Evolutionary conservation across 345 rosid genomes (phyloP).

Genomic region (Balakata baccata): DNA sequence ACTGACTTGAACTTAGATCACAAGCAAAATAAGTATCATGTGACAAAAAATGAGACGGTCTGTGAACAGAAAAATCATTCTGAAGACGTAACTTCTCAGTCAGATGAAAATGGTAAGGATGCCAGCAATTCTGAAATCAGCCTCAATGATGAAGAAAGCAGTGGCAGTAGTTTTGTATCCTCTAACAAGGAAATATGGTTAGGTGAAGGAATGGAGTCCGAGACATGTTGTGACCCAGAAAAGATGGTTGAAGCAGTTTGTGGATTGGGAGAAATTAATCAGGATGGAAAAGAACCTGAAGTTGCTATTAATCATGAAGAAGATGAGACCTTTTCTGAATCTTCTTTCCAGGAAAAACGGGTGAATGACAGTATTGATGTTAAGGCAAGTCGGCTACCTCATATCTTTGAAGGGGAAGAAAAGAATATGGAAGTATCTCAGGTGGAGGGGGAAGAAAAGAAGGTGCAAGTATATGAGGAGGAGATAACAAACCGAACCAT

Average conservation of each 20-base stretch:
- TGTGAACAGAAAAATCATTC: conserved; percentile 32
- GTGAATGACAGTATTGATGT: conserved; percentile 19
- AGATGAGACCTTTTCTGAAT: conserved; percentile 22
- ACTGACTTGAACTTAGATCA: conserved; percentile 33
- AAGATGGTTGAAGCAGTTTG: conserved; percentile 10
- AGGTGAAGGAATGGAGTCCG: conserved; percentile 8
- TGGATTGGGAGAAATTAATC: conserved; percentile 38
- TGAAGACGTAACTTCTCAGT: conserved; percentile 33
- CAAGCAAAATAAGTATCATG: conserved; percentile 30
- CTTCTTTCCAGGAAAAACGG: conserved; percentile 34
- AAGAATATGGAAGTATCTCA: conserved; percentile 23
- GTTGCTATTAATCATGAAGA: conserved; percentile 26
- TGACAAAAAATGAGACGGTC: conserved; percentile 26
- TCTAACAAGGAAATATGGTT: conserved; percentile 10
- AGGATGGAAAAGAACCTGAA: conserved; percentile 33
- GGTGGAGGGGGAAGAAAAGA: conserved; percentile 30
- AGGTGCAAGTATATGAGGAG: conserved; percentile 22
- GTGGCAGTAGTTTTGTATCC: conserved; percentile 6
- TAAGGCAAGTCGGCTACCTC: conserved; percentile 34
- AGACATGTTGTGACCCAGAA: background rate
- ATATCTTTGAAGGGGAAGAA: conserved; percentile 33
- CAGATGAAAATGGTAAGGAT: conserved; percentile 14
- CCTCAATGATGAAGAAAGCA: conserved; percentile 14
- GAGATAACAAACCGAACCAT: conserved; percentile 26
- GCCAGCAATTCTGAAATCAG: conserved; percentile 18